Evolutionary conservation across 202 grass and related monocot species (phyloP), one percentile per base, ranked within the genome.

Genomic region (Zizania palustris): DNA sequence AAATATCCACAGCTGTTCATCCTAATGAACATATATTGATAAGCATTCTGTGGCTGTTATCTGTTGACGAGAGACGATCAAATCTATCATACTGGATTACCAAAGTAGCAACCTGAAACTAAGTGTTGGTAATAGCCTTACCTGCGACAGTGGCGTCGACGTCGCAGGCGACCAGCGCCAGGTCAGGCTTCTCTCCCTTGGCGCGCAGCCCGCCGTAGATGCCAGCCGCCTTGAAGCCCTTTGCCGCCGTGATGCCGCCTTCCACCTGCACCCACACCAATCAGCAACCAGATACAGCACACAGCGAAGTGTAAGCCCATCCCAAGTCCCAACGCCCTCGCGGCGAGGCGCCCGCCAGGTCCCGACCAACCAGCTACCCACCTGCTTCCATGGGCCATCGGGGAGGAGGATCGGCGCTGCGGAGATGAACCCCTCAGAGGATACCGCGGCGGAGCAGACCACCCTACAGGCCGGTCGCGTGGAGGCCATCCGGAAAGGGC

Each of bases 351-450:
- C 18, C 44, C 69, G 64, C 13, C 41, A 13, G 28, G 7, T 66
- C 46, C 54, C 7, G 1, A 57, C 3, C 46, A 60, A 65, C 33
- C 64, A 28, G 28, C 28, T 18, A 51, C 35, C 63, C 82, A 94
- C 95, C 80, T 92, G 75, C 50, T 90, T 95, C 95, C 95, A 98
- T 5, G 91, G 91, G 9, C 95, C 95, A 6, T 92, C 91, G 1
- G 95, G 91, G 16, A 95, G 87, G 72, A 95, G 89, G 86, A 98
- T 98, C 57, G 95, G 91, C 11, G 95, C 91, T 34, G 95, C 85
- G 5, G 91, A 54, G 65, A 98, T 65, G 83, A 77, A 76, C 19
- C 69, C 83, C 33, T 88, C 77, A 9, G 63, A 45, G 34, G 81
- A 65, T 42, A 54, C 74, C 46, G 60, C 74, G 5, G 35, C 80